phyloP scores from a whole-genome alignment of 2,329 filamentous ascomycete genomes.

The Xylaria multiplex region DNA sequence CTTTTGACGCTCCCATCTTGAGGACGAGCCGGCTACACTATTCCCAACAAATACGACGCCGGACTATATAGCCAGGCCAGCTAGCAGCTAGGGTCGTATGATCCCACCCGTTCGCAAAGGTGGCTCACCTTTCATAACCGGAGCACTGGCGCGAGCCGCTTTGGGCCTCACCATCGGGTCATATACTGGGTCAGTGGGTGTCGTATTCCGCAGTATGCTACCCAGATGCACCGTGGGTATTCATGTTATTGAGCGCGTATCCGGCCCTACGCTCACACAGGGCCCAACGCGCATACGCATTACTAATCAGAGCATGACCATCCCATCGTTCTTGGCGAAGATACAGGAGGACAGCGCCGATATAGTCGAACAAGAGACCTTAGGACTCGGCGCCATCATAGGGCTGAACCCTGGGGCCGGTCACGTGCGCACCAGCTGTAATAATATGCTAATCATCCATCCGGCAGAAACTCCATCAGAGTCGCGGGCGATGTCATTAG shows the following conservation, averaged over 20 bases:
- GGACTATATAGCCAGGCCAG: neutral
- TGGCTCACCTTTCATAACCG: neutral
- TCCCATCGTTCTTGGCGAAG: neutral
- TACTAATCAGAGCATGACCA: neutral
- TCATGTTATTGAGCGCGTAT: neutral
- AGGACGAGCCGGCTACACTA: neutral
- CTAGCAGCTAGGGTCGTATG: neutral
- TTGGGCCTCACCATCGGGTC: neutral
- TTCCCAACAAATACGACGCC: neutral
- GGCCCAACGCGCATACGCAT: neutral
- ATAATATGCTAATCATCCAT: neutral
- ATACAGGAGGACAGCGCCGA: neutral
- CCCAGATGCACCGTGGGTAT: neutral
- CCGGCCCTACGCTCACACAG: neutral
- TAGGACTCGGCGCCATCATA: neutral
- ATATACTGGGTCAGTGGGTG: neutral
- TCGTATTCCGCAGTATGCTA: neutral
- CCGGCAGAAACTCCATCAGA: neutral
- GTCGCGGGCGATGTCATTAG: neutral
- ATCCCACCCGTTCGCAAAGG: neutral
- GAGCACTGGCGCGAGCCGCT: neutral
- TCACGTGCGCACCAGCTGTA: neutral
- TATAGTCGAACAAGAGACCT: neutral
- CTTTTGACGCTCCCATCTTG: neutral
- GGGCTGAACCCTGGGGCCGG: neutral